Conservation (phyloP, 2,329 filamentous ascomycete genomes). For the Trichoderma sp. region DNA sequence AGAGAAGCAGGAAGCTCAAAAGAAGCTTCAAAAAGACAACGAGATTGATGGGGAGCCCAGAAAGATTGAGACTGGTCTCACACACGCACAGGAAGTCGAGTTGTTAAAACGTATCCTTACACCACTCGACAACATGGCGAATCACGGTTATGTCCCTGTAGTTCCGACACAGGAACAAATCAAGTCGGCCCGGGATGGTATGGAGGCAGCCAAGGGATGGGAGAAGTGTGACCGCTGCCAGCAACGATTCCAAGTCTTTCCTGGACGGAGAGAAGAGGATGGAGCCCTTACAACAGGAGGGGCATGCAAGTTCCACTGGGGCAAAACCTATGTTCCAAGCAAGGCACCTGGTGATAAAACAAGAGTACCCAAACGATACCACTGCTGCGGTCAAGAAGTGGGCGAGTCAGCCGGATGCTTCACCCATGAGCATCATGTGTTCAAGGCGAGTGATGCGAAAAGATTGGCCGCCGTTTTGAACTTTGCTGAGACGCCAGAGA, state of each 20-base stretch:
- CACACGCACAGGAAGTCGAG: slow-evolving; percentile 62
- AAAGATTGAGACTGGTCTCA: slow-evolving; percentile 67
- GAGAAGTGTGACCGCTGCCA: slow-evolving; percentile 87
- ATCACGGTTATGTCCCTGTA: slow-evolving; percentile 71
- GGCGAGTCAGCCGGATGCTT: slow-evolving; percentile 75
- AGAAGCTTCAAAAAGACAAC: slow-evolving; percentile 32
- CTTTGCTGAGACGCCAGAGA: slow-evolving; percentile 74
- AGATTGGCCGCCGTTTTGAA: slow-evolving; percentile 75
- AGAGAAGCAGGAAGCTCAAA: slow-evolving; percentile 36
- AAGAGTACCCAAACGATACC: slow-evolving; percentile 60
- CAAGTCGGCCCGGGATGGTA: slow-evolving; percentile 60
- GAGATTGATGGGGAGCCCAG: slow-evolving; percentile 39
- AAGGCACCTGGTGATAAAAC: slow-evolving; percentile 55
- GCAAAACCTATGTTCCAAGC: slow-evolving; percentile 61
- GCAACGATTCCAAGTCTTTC: slow-evolving; percentile 87
- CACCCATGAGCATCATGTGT: slow-evolving; percentile 72
- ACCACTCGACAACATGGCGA: slow-evolving; percentile 59
- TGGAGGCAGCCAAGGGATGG: slow-evolving; percentile 68
- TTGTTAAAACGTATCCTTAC: slow-evolving; percentile 63
- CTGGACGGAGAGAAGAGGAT: slow-evolving; percentile 75
- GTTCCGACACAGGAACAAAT: slow-evolving; percentile 67
- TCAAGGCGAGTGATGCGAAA: slow-evolving; percentile 74
- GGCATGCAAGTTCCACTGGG: slow-evolving; percentile 77
- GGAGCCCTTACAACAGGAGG: slow-evolving; percentile 74
- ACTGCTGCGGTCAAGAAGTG: slow-evolving; percentile 74